Conservation (phyloP, 1,284 basidiomycete species). For the Sporisorium exsertum region DNA sequence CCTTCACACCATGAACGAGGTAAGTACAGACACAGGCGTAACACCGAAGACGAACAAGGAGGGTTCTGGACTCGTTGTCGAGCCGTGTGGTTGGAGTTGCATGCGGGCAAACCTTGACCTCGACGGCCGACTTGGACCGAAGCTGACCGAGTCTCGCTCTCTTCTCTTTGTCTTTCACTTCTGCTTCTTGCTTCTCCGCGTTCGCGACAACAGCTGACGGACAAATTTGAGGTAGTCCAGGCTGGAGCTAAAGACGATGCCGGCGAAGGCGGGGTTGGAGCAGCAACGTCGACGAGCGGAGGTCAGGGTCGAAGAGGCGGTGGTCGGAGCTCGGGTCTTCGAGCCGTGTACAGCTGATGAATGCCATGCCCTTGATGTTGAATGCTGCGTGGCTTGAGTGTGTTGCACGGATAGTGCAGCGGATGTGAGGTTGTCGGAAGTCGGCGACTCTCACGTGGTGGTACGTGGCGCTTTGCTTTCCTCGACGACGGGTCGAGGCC, state of each 20-base stretch:
- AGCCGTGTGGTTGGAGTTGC: neutral
- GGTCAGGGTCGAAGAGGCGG: constrained; percentile 14
- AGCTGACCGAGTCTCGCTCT: constrained; percentile 7
- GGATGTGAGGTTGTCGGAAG: too few relatives aligned
- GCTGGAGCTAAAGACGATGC: constrained; percentile 22
- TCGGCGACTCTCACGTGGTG: too few relatives aligned
- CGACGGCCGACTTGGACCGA: neutral
- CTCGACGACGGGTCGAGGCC: too few relatives aligned
- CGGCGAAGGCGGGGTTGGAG: constrained; percentile 18
- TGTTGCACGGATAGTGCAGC: too few relatives aligned
- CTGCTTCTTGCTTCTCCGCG: neutral
- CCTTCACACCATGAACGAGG: constrained; percentile 86
- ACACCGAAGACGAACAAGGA: neutral
- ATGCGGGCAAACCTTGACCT: constrained; percentile 1
- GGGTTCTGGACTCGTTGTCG: neutral
- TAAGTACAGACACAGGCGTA: constrained; percentile 71
- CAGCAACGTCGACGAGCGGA: neutral
- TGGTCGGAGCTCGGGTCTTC: constrained; percentile 19
- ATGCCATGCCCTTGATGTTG: too few relatives aligned
- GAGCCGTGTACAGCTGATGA: constrained; percentile 26
- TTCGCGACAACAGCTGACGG: constrained; percentile 43
- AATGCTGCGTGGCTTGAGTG: too few relatives aligned
- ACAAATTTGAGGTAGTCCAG: constrained; percentile 61
- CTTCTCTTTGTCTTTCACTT: neutral
- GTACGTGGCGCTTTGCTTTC: too few relatives aligned